These are phyloP conservation scores for Mortierella polycephala DNA, from an alignment of 371 early-diverging fungal species.

Conservation along the genomic window DNA sequence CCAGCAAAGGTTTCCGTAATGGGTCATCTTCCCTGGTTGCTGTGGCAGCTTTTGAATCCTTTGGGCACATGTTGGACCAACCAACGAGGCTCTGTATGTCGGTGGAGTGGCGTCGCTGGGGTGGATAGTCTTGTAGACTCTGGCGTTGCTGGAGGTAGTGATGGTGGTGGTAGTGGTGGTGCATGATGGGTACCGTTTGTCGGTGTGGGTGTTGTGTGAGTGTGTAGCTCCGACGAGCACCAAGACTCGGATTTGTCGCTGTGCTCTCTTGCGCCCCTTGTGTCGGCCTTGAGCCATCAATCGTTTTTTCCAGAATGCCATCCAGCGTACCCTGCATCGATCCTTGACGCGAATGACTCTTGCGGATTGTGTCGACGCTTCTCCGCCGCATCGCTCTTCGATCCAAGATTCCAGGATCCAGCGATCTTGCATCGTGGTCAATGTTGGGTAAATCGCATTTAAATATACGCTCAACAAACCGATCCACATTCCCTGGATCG, in stretches of 20 bases:
- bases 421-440: not conserved
- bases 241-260: not conserved
- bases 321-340: not conserved
- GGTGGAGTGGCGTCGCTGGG: slow-evolving; percentile 39
- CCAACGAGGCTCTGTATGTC: slow-evolving; percentile 30
- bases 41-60: not conserved
- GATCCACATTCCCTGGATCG: slow-evolving; percentile 21
- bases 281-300: not conserved
- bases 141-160: slow-evolving; percentile 32
- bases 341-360: not conserved
- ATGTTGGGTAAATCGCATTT: not conserved
- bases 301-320: not conserved
- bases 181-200: slow-evolving; percentile 42
- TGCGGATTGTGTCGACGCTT: slow-evolving; percentile 20
- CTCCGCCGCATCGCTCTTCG: slow-evolving; percentile 11
- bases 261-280: not conserved
- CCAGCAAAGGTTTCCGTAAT: slow-evolving; percentile 3
- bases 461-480: slow-evolving; percentile 36
- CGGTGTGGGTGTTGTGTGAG: slow-evolving; percentile 34
- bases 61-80: slow-evolving; percentile 13
- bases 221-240: slow-evolving; percentile 8
- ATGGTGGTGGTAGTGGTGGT: slow-evolving; percentile 34
- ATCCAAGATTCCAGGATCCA: not conserved
- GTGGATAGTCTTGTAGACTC: slow-evolving; percentile 20
- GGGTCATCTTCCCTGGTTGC: not conserved